Percentiles rank a stretch among this genome's conserved stretches.
Evolutionary conservation across 2,329 filamentous ascomycete species (phyloP).

Genomic region (Chalaropsis ovoidea): DNA sequence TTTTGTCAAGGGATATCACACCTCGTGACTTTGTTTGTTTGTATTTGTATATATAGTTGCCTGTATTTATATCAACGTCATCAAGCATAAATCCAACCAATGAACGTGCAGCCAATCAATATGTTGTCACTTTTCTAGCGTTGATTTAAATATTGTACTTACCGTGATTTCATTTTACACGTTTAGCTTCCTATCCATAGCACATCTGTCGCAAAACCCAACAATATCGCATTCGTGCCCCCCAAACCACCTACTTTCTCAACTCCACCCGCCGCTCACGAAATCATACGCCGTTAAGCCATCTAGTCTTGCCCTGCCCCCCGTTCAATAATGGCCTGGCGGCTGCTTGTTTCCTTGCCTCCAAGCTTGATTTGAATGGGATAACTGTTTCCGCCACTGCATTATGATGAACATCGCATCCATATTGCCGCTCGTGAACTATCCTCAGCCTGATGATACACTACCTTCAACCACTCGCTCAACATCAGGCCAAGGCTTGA

Average conservation of each 20-base stretch:
- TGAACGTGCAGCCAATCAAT: not conserved
- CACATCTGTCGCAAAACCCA: not conserved
- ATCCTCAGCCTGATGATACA: not conserved
- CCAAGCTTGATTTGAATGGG: not conserved
- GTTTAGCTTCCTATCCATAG: no score
- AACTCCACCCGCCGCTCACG: not conserved
- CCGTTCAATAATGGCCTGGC: conserved; percentile 1
- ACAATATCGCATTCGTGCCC: not conserved
- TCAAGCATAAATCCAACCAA: not conserved
- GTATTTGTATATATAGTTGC: no score
- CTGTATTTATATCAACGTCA: not conserved
- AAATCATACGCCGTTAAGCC: not conserved
- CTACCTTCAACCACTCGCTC: not conserved
- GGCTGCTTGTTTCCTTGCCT: not conserved
- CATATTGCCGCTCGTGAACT: not conserved
- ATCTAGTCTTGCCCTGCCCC: not conserved
- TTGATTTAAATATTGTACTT: no score
- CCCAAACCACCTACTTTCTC: no score
- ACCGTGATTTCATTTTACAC: no score
- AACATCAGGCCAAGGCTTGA: not conserved
- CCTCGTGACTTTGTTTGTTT: no score
- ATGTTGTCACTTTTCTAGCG: no score
- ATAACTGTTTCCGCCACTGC: not conserved
- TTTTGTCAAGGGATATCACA: no score
- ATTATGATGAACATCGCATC: not conserved